Conservation (phyloP, 108 stramenopile genomes). For the Seminavis robusta region DNA sequence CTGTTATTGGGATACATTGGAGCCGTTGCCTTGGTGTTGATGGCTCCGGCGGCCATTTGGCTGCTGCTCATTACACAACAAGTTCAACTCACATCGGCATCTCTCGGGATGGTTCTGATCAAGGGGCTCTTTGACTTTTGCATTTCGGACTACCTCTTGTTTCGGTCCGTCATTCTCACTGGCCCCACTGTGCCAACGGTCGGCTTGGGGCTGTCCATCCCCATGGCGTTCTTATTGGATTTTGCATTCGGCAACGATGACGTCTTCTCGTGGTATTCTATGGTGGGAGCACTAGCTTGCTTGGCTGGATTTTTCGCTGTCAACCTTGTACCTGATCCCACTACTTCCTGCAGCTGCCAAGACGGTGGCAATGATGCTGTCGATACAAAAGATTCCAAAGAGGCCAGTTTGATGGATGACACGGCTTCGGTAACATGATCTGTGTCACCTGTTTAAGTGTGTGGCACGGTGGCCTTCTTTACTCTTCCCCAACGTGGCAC, state of each 20-base stretch:
- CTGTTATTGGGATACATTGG: constrained; percentile 34
- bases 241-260: neutral
- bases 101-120: constrained; percentile 3
- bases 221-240: constrained; percentile 27
- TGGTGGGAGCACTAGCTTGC: constrained; percentile 3
- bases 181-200: constrained; percentile 19
- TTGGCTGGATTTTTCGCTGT: constrained; percentile 14
- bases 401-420: too few relatives aligned
- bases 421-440: too few relatives aligned
- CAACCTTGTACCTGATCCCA: too few relatives aligned
- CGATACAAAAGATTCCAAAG: too few relatives aligned
- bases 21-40: neutral
- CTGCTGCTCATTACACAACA: too few relatives aligned
- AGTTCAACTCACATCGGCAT: neutral
- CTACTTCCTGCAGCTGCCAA: too few relatives aligned
- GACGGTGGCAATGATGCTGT: too few relatives aligned
- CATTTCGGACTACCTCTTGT: constrained; percentile 20
- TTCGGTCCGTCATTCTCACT: constrained; percentile 22
- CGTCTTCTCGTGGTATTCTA: constrained; percentile 5
- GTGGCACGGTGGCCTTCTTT: too few relatives aligned
- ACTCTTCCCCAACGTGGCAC: too few relatives aligned
- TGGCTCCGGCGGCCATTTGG: constrained; percentile 14
- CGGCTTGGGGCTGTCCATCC: constrained; percentile 25
- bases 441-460: too few relatives aligned
- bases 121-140: constrained; percentile 27